phyloP scores from a whole-genome alignment of 371 early-diverging fungal species.

The Saksenaea vasiformis region DNA sequence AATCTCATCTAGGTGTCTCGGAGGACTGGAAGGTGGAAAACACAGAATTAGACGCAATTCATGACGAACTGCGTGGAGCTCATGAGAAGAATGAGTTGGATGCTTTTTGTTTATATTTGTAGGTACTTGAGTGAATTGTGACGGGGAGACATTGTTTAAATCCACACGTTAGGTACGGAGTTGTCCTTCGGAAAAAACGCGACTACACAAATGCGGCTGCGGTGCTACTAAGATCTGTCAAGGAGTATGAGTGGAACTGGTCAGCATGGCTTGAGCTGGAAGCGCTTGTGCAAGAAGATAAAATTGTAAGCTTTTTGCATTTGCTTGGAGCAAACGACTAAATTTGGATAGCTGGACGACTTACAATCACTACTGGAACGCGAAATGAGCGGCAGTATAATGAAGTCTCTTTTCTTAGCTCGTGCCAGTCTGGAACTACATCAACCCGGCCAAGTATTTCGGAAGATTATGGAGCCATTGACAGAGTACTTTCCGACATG shows the following conservation, averaged over 20 bases:
- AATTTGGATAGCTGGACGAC: slow-evolving; percentile 21
- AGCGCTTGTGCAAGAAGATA: slow-evolving; percentile 48
- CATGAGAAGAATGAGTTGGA: slow-evolving; percentile 54
- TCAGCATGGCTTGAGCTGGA: slow-evolving; percentile 87
- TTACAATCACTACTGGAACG: slow-evolving; percentile 24
- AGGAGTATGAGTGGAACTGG: slow-evolving; percentile 83
- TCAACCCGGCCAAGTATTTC: slow-evolving; percentile 18
- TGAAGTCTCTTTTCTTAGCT: slow-evolving; percentile 65
- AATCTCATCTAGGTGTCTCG: slow-evolving; percentile 32
- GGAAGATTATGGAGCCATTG: slow-evolving; percentile 29
- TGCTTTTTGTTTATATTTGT: slow-evolving; percentile 72
- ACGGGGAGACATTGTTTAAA: not conserved
- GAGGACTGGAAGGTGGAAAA: slow-evolving; percentile 51
- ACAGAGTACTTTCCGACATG: slow-evolving; percentile 53
- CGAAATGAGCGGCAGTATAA: slow-evolving; percentile 42
- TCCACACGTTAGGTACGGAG: slow-evolving; percentile 48
- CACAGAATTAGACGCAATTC: slow-evolving; percentile 48
- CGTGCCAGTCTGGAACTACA: slow-evolving; percentile 50
- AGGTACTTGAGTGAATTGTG: slow-evolving; percentile 13
- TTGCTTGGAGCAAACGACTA: not conserved
- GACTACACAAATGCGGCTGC: slow-evolving; percentile 54
- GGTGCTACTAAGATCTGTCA: slow-evolving; percentile 66
- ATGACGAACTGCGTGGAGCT: slow-evolving; percentile 46
- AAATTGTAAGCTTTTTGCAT: slow-evolving; percentile 37
- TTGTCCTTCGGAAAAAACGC: slow-evolving; percentile 51